A percentile compares a stretch with the other conserved stretches of the same genome.
phyloP scores from a whole-genome alignment of 2,329 filamentous ascomycete genomes.

The Sporothrix protearum region DNA sequence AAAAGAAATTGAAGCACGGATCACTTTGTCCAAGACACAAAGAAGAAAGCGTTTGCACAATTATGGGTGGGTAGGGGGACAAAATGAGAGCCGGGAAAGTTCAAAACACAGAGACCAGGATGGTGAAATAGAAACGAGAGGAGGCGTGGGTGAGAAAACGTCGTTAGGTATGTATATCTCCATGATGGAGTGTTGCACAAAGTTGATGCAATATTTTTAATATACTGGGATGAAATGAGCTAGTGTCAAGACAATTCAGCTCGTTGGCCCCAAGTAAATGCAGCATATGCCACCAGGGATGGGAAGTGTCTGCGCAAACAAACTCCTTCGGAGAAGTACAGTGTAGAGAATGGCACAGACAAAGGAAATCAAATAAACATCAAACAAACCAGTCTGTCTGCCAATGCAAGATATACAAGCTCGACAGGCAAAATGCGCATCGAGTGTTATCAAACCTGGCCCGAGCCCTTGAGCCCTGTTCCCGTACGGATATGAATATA shows the following conservation, averaged over 20 bases:
- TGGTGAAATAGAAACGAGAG: background rate
- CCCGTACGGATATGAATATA: too few species aligned
- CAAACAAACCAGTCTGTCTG: background rate
- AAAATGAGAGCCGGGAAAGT: background rate
- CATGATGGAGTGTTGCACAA: background rate
- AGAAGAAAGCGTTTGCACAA: background rate
- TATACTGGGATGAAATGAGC: background rate
- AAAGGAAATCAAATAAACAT: background rate
- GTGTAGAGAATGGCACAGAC: background rate
- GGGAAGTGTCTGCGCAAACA: slow-evolving; percentile 3
- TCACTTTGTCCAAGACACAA: background rate
- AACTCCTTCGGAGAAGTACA: background rate
- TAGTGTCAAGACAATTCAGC: background rate
- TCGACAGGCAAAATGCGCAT: background rate
- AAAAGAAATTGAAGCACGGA: background rate
- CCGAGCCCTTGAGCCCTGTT: background rate
- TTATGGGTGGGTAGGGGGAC: background rate
- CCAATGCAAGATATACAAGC: slow-evolving; percentile 2
- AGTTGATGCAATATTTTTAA: background rate
- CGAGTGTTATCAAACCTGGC: background rate
- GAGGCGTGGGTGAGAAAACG: background rate
- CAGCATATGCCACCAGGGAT: background rate
- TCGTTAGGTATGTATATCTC: background rate
- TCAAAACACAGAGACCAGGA: background rate
- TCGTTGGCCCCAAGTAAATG: background rate